Conservation (phyloP, 768 basidiomycete genomes). For the Phylloporus sp. region DNA sequence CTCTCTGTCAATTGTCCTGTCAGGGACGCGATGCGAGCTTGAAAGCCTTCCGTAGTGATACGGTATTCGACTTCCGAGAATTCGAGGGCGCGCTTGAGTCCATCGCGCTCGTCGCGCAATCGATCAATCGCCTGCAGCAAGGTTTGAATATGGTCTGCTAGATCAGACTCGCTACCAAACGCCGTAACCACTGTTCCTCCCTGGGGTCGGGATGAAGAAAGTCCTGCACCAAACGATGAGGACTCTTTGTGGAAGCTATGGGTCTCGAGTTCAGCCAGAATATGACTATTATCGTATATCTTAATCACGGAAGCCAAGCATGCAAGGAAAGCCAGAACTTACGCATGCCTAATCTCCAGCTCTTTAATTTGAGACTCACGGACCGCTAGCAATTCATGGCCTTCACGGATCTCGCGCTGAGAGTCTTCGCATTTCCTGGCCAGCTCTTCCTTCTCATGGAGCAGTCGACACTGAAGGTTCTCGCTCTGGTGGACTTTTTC, state of each 20-base stretch:
- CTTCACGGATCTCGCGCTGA: conserved; percentile 30
- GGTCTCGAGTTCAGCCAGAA: conserved; percentile 18
- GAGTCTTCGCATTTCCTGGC: conserved; percentile 41
- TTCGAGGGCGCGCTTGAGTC: conserved; percentile 56
- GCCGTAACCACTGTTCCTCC: background rate
- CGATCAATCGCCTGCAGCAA: conserved; percentile 63
- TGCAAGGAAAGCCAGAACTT: conserved; percentile 7
- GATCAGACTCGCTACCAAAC: conserved; percentile 18
- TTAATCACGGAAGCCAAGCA: background rate
- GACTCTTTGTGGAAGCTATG: background rate
- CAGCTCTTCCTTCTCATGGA: conserved; percentile 51
- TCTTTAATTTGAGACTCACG: conserved; percentile 24
- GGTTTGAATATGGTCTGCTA: conserved; percentile 46
- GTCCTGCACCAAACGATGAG: background rate
- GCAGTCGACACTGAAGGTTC: conserved; percentile 41
- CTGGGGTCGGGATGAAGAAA: background rate
- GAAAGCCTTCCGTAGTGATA: conserved; percentile 58
- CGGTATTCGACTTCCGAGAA: conserved; percentile 67
- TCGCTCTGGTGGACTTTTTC: conserved; percentile 40
- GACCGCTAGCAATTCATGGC: conserved; percentile 17
- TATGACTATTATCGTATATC: conserved; percentile 12
- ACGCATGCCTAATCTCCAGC: conserved; percentile 27
- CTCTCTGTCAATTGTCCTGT: conserved; percentile 23
- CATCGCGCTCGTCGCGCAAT: conserved; percentile 63
- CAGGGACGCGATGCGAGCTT: conserved; percentile 43